phyloP scores from a whole-genome alignment of 164 flowering plant genomes.

The Vitis rotundifolia region DNA sequence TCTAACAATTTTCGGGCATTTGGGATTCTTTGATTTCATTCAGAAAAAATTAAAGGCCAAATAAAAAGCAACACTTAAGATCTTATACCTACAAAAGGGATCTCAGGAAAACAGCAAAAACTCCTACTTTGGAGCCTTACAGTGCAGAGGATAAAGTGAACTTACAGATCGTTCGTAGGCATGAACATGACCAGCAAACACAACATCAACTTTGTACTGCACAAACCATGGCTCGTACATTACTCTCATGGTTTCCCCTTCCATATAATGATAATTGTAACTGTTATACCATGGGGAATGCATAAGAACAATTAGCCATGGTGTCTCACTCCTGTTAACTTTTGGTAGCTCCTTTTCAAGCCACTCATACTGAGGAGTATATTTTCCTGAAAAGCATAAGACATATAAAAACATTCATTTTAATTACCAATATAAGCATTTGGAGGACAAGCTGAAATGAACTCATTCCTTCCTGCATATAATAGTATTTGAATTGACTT shows the following conservation, averaged over 20 bases:
- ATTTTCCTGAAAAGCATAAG: conserved; percentile 37
- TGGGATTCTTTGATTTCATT: too few species aligned
- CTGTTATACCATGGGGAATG: conserved; percentile 67
- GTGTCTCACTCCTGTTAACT: conserved; percentile 61
- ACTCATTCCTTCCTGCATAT: too few species aligned
- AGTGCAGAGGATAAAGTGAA: not conserved
- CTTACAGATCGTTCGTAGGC: conserved; percentile 69
- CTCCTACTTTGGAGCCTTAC: too few species aligned
- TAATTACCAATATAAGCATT: not conserved
- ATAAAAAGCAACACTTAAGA: too few species aligned
- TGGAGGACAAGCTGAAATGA: not conserved
- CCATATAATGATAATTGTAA: conserved; percentile 65
- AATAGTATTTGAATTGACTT: too few species aligned
- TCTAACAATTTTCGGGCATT: too few species aligned
- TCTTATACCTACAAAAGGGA: too few species aligned
- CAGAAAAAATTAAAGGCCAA: too few species aligned
- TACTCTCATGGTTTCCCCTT: conserved; percentile 76
- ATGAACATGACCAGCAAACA: conserved; percentile 71
- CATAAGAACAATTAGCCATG: conserved; percentile 64
- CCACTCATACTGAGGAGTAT: conserved; percentile 66
- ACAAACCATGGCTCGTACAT: conserved; percentile 69
- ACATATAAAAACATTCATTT: not conserved
- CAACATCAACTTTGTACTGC: conserved; percentile 63
- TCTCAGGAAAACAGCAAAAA: too few species aligned
- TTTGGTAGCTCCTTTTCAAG: conserved; percentile 55